phyloP scores from a whole-genome alignment of 192 early-diverging fungal genomes.

The Neocallimastix lanati region DNA sequence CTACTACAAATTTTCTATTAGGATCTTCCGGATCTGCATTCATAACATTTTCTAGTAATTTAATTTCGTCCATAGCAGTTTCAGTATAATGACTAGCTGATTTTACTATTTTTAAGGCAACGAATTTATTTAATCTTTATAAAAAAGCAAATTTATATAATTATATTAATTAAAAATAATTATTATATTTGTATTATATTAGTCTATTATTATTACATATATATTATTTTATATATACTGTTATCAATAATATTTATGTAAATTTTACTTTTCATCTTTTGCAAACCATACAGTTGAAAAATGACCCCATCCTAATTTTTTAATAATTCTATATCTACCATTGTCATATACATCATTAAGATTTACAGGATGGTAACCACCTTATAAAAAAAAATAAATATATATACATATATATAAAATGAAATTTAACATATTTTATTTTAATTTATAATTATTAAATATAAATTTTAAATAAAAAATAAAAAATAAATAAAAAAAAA shows the following conservation, averaged over 20 bases:
- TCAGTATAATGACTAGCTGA: slow-evolving; percentile 87
- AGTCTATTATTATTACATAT: too few species aligned
- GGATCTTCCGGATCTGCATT: slow-evolving; percentile 6
- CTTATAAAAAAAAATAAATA: too few species aligned
- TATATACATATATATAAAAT: too few species aligned
- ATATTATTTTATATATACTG: too few species aligned
- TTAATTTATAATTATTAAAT: too few species aligned
- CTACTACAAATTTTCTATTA: slow-evolving; percentile 52
- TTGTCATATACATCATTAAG: slow-evolving; percentile 66
- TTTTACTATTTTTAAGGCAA: slow-evolving; percentile 95
- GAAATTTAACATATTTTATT: too few species aligned
- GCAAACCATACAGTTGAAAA: slow-evolving; percentile 97
- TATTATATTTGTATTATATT: too few species aligned
- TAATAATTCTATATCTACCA: slow-evolving; percentile 58
- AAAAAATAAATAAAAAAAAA: too few species aligned
- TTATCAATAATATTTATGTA: too few species aligned
- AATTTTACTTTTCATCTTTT: slow-evolving; percentile 51
- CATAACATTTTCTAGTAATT: slow-evolving; percentile 69
- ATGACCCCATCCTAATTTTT: slow-evolving; percentile 97
- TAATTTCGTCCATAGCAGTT: slow-evolving; percentile 89
- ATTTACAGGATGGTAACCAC: slow-evolving; percentile 83
- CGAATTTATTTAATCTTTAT: slow-evolving; percentile 50
- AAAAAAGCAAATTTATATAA: too few species aligned
- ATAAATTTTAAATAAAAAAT: too few species aligned
- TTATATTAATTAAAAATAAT: too few species aligned